phyloP scores from a whole-genome alignment of 306 rosid genomes.

The Trifolium pratense region DNA sequence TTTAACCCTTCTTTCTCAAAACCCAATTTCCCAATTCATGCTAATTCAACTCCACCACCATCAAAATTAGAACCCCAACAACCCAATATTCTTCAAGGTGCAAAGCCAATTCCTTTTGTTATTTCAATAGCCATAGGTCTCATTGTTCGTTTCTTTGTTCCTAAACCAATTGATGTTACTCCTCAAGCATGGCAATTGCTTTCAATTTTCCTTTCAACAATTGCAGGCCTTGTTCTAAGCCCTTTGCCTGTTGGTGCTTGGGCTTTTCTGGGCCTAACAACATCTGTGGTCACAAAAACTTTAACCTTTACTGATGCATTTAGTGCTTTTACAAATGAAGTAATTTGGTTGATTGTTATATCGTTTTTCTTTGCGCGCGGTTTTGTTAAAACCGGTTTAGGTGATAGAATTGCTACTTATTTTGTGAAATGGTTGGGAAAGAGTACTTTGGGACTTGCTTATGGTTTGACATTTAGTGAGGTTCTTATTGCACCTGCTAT shows the following conservation, averaged over 20 bases:
- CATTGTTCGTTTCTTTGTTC: constrained; percentile 65
- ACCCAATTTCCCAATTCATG: constrained; percentile 50
- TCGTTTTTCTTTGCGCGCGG: constrained; percentile 99
- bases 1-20: constrained; percentile 42
- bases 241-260: constrained; percentile 97
- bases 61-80: constrained; percentile 2
- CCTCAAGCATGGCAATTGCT: constrained; percentile 90
- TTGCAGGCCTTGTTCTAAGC: constrained; percentile 84
- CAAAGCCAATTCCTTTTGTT: constrained; percentile 65
- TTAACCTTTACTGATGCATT: constrained; percentile 74
- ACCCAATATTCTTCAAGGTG: constrained; percentile 51
- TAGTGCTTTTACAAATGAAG: constrained; percentile 86
- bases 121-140: constrained; percentile 70
- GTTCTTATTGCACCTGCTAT: constrained; percentile 92
- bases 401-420: constrained; percentile 87
- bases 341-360: constrained; percentile 92
- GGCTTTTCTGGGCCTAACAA: constrained; percentile 84
- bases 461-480: constrained; percentile 87
- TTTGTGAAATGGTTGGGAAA: constrained; percentile 90
- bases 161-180: constrained; percentile 73
- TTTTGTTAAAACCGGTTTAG: constrained; percentile 89
- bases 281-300: constrained; percentile 67
- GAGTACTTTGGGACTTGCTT: constrained; percentile 85
- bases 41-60: constrained; percentile 41
- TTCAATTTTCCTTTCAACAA: constrained; percentile 80